These are phyloP conservation scores for Phyllostachys edulis DNA, from an alignment of 176 grass and related monocot species.

Conservation along the genomic window DNA sequence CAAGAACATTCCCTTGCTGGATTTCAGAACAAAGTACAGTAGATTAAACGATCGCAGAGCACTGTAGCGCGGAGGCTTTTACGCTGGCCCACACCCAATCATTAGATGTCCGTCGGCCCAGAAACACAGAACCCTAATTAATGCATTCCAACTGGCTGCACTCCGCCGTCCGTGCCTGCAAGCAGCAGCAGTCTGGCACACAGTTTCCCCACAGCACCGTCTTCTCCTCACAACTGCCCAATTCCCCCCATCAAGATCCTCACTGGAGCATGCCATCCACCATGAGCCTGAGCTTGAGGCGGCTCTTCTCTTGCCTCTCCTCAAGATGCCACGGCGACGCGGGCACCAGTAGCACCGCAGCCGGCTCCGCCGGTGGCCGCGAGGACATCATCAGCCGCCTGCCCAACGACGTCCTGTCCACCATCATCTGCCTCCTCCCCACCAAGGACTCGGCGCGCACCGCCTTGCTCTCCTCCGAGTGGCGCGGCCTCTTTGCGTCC, in stretches of 20 bases:
- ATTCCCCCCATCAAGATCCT: neutral
- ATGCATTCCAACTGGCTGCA: neutral
- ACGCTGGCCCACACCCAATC: neutral
- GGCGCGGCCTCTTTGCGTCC: conserved; percentile 25
- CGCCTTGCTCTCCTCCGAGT: conserved; percentile 21
- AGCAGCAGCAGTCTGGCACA: neutral
- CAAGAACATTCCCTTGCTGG: no score
- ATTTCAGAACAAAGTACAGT: no score
- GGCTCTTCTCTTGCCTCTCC: conserved; percentile 4
- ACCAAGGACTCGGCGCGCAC: conserved; percentile 16
- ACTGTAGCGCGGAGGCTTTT: no score
- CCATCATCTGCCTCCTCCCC: neutral
- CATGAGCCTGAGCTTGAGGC: neutral
- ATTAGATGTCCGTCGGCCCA: neutral
- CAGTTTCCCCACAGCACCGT: neutral
- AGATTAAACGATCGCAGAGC: no score
- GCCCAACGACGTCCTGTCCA: neutral
- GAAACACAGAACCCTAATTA: neutral
- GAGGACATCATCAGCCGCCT: conserved; percentile 5
- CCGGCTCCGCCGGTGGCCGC: neutral
- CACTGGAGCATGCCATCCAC: neutral
- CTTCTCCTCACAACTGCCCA: no score
- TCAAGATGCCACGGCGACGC: neutral
- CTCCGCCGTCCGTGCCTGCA: neutral
- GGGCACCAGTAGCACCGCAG: neutral